Evolutionary conservation across 2,329 filamentous ascomycete species (phyloP).

Genomic region (Dissoconium aciculare): DNA sequence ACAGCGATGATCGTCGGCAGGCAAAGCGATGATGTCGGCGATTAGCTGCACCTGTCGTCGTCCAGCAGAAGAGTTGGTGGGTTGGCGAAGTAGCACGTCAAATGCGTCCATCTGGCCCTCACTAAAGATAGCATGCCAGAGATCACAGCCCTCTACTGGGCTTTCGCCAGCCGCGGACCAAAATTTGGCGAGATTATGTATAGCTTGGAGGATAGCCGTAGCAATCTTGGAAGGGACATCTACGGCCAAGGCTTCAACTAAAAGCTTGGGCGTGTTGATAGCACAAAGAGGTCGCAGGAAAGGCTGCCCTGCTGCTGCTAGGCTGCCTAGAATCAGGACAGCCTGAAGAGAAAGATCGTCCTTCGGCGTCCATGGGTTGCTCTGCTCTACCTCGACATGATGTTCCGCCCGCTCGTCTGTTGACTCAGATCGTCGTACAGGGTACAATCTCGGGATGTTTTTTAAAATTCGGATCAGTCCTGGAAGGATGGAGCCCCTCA

Average conservation of each 20-base stretch:
- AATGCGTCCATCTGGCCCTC: slow-evolving; percentile 47
- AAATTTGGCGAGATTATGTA: slow-evolving; percentile 57
- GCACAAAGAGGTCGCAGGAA: slow-evolving; percentile 63
- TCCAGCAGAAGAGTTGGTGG: slow-evolving; percentile 35
- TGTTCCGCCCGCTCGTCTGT: slow-evolving; percentile 26
- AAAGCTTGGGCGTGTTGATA: slow-evolving; percentile 50
- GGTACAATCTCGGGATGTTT: too few species aligned
- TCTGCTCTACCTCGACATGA: too few species aligned
- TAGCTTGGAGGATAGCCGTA: slow-evolving; percentile 56
- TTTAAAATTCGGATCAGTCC: slow-evolving; percentile 43
- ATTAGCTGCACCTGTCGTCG: slow-evolving; percentile 50
- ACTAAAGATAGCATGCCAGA: slow-evolving; percentile 41
- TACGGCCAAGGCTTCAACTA: slow-evolving; percentile 53
- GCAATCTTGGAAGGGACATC: slow-evolving; percentile 52
- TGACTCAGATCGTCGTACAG: too few species aligned
- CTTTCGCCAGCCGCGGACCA: slow-evolving; percentile 20
- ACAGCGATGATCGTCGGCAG: slow-evolving; percentile 49
- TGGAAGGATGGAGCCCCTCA: slow-evolving; percentile 53
- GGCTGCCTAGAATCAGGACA: slow-evolving; percentile 69
- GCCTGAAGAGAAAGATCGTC: slow-evolving; percentile 60
- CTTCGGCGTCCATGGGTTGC: slow-evolving; percentile 39
- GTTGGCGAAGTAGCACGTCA: slow-evolving; percentile 48
- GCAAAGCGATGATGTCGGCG: slow-evolving; percentile 42
- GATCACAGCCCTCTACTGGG: slow-evolving; percentile 7
- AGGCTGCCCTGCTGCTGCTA: slow-evolving; percentile 73